Evolutionary conservation across 192 early-diverging fungal genomes (phyloP), one percentile per base, ranked within the genome.

Genomic region (Funneliformis mosseae): DNA sequence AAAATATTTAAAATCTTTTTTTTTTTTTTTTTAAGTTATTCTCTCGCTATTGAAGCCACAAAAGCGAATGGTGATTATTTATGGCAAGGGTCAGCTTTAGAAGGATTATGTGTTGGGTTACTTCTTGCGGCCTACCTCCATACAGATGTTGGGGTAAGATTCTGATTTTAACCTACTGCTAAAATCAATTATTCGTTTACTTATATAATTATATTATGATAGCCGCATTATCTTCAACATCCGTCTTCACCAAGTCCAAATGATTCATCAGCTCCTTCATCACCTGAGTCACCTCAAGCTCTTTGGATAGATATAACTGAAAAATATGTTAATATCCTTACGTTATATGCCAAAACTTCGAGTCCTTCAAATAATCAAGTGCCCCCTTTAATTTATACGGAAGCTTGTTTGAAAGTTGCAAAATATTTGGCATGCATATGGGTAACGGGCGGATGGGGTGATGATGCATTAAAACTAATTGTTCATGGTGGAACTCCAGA

Each of bases 31-130:
- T 33, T 2, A 33, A 93, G 92, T 60, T 96, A 92, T 78, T 80
- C 87, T 60, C 69, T 83, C 18, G 92, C 92, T 11, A 89, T 95
- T 33, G 95, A 95, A 42, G 80, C 81, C 4, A 87, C 90, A 78
- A 95, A 92, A 82, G 67, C 83, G 8, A 93, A 87, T 63, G 82
- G 83, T 0, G 95, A 96, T 84, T 94, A 88, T 83, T 82, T 92
- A 55, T 96, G 95, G 95, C 89, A 92, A 73, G 94, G 88, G 11
- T 88, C 90, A 42, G 91, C 94, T 1, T 84, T 92, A 82, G 95
- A 96, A 82, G 90, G 91, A 16, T 85, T 91, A 23, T 86, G 89
- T 41, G 90, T 89, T 79, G 91, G 92, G 0, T 84, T 89, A 45
- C 76, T 94, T 6, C 78, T 96, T 4, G 76, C 87, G 23, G 86